These are phyloP conservation scores for Sextonia rubra DNA, from an alignment of 164 flowering plant genomes.

Conservation along the genomic window DNA sequence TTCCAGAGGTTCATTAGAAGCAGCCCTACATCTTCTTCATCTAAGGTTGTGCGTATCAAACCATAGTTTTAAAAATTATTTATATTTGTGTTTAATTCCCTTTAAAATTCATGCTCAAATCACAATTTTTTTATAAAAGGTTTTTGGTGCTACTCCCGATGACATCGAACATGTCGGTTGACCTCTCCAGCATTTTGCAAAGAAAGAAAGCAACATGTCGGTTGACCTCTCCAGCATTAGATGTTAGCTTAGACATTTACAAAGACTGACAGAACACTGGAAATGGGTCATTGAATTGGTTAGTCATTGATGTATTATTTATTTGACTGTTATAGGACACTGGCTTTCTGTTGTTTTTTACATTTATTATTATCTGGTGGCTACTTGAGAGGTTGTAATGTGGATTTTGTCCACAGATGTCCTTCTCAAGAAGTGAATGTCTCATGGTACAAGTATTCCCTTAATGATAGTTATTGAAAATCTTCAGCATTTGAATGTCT, in stretches of 20 bases:
- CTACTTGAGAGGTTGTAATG: constrained; percentile 7
- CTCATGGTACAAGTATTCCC: not conserved
- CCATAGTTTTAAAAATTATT: no score
- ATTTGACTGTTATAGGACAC: not conserved
- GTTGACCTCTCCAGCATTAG: not conserved
- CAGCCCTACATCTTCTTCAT: no score
- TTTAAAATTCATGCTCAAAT: no score
- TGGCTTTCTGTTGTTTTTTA: not conserved
- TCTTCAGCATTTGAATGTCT: not conserved
- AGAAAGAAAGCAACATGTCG: no score
- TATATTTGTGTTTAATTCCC: no score
- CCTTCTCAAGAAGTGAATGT: constrained; percentile 3
- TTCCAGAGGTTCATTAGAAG: no score
- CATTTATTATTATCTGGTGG: not conserved
- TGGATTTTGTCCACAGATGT: not conserved
- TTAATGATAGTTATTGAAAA: not conserved
- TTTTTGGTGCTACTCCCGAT: no score
- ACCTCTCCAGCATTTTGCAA: no score
- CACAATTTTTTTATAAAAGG: no score
- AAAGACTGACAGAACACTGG: constrained; percentile 1
- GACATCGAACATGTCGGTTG: no score
- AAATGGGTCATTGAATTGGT: not conserved
- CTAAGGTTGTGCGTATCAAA: no score
- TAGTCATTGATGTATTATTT: constrained; percentile 1
- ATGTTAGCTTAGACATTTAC: not conserved